A percentile compares a stretch with the other conserved stretches of the same genome.
Evolutionary conservation across 768 basidiomycete species (phyloP).

Genomic region (Termitomyces sp.): DNA sequence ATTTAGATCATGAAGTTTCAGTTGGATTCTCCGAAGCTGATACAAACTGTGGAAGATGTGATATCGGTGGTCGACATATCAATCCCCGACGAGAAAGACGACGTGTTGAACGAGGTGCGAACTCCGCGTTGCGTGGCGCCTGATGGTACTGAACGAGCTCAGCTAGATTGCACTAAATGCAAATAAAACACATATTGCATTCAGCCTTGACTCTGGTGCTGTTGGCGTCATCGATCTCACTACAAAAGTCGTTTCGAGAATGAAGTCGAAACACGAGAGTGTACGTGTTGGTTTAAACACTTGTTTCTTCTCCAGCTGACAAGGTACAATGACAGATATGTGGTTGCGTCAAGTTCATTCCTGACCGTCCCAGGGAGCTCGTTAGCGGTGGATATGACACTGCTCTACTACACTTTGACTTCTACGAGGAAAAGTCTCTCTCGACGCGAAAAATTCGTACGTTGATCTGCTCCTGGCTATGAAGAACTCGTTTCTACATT

Average conservation of each 20-base stretch:
- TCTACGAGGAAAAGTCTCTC: constrained; percentile 45
- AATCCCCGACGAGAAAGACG: constrained; percentile 36
- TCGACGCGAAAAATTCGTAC: constrained; percentile 58
- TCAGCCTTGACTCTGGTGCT: constrained; percentile 62
- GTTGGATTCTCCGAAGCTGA: constrained; percentile 44
- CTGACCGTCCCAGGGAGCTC: constrained; percentile 63
- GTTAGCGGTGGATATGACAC: constrained; percentile 79
- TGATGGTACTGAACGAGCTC: constrained; percentile 24
- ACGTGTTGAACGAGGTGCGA: constrained; percentile 66
- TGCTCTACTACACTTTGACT: constrained; percentile 64
- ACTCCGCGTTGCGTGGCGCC: background rate
- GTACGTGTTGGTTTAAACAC: constrained; percentile 33
- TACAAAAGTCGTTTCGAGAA: constrained; percentile 39
- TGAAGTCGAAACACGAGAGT: constrained; percentile 60
- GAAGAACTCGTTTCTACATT: background rate
- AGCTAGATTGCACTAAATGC: constrained; percentile 61
- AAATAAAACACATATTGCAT: constrained; percentile 55
- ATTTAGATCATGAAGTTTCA: constrained; percentile 39
- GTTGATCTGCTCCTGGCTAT: constrained; percentile 12
- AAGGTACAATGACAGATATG: constrained; percentile 49
- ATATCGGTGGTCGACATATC: constrained; percentile 38
- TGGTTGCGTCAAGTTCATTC: constrained; percentile 64
- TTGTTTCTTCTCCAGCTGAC: background rate
- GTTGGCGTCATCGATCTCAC: constrained; percentile 64
- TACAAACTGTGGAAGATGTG: constrained; percentile 50